These are phyloP conservation scores for Gracilaria domingensis DNA, from an alignment of 23 red algal genomes.

Conservation along the genomic window DNA sequence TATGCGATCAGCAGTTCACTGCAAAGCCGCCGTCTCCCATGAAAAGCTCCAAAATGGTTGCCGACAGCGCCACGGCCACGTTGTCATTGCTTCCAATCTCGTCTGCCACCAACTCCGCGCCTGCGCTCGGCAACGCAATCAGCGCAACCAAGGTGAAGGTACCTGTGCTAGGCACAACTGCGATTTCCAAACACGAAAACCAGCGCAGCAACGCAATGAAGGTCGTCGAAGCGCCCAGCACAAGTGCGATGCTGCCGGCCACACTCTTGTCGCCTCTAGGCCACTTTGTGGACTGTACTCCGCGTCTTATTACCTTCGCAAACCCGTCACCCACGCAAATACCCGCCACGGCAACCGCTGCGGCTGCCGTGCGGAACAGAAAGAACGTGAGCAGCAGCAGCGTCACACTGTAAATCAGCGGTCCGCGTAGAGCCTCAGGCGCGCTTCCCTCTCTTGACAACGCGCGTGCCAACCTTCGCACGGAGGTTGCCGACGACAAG, in stretches of 20 bases:
- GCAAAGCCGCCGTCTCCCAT: not conserved
- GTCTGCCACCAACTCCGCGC: not conserved
- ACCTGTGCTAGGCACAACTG: not conserved
- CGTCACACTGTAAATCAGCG: conserved; percentile 5
- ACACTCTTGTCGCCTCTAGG: not conserved
- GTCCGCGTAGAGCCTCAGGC: too few relatives aligned
- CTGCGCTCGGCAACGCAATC: not conserved
- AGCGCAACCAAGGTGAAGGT: not conserved
- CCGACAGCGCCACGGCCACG: not conserved
- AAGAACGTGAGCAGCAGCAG: not conserved
- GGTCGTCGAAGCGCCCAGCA: not conserved
- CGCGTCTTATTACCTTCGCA: conserved; percentile 20
- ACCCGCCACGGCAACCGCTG: not conserved
- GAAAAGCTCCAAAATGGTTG: not conserved
- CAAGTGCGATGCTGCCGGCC: conserved; percentile 12
- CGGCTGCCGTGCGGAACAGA: conserved; percentile 1
- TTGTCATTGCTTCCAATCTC: conserved; percentile 1
- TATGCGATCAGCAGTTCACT: not conserved
- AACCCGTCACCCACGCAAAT: conserved; percentile 43
- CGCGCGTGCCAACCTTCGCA: conserved; percentile 24
- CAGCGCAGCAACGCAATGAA: not conserved
- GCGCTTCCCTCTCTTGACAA: not conserved
- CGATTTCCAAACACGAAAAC: conserved; percentile 10
- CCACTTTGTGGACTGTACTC: not conserved
- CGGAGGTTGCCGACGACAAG: not conserved